phyloP scores from a whole-genome alignment of 345 rosid species.

The Isatis tinctoria region DNA sequence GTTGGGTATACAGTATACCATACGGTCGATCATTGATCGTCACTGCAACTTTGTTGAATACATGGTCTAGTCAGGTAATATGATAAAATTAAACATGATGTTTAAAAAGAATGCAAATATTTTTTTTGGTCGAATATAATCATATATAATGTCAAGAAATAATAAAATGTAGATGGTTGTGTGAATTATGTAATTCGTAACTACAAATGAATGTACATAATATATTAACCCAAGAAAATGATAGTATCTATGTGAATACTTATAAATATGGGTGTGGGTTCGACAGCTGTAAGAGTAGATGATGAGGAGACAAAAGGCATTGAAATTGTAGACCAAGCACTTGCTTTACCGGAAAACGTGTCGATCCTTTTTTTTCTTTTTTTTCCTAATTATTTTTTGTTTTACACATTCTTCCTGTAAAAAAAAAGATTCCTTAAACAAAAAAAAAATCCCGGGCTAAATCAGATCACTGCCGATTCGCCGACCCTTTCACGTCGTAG shows the following conservation, averaged over 20 bases:
- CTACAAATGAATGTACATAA: too few species aligned
- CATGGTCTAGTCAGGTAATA: not conserved
- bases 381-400: not conserved
- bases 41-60: not conserved
- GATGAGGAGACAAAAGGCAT: conserved; percentile 45
- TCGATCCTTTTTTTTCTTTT: not conserved
- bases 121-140: not conserved
- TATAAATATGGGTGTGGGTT: conserved; percentile 4
- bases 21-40: not conserved
- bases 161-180: not conserved
- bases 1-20: not conserved
- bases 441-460: not conserved
- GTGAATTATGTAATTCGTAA: not conserved
- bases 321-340: conserved; percentile 28
- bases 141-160: not conserved
- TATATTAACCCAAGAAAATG: not conserved
- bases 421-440: not conserved
- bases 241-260: not conserved
- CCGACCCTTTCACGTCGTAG: not conserved
- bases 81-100: not conserved
- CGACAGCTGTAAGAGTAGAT: conserved; percentile 48
- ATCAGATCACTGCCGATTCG: not conserved
- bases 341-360: conserved; percentile 5
- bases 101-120: too few species aligned
- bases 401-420: not conserved